These are phyloP conservation scores for Boletellus ananas DNA, from an alignment of 768 basidiomycete genomes.

Conservation along the genomic window DNA sequence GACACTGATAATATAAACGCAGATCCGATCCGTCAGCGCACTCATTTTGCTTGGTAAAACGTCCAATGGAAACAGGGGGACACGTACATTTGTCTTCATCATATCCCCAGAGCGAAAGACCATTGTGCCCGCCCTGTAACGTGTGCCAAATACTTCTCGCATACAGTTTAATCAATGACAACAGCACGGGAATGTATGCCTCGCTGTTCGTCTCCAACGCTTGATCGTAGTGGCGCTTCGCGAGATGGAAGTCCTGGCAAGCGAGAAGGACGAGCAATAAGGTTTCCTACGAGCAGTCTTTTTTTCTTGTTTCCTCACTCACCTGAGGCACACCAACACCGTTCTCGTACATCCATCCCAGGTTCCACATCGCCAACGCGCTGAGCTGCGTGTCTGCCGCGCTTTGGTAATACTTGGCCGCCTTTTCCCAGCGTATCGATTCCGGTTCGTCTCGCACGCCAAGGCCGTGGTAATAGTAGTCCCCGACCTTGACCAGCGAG, in stretches of 20 bases:
- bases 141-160: slow-evolving; percentile 81
- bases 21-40: too few species aligned
- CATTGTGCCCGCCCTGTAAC: slow-evolving; percentile 64
- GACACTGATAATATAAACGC: slow-evolving; percentile 14
- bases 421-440: slow-evolving; percentile 72
- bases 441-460: slow-evolving; percentile 72
- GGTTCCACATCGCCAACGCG: slow-evolving; percentile 95
- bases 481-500: slow-evolving; percentile 95
- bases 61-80: not conserved
- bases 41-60: too few species aligned
- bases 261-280: not conserved
- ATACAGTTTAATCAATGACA: slow-evolving; percentile 83
- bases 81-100: slow-evolving; percentile 44
- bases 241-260: slow-evolving; percentile 86
- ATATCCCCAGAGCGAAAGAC: slow-evolving; percentile 61
- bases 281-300: not conserved
- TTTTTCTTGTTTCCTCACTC: slow-evolving; percentile 9
- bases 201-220: slow-evolving; percentile 85
- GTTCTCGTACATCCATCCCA: slow-evolving; percentile 99
- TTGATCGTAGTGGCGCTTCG: slow-evolving; percentile 92
- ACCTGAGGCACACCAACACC: slow-evolving; percentile 90
- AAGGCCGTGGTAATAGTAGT: slow-evolving; percentile 92
- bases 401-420: slow-evolving; percentile 90
- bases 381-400: slow-evolving; percentile 91
- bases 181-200: slow-evolving; percentile 81